Evolutionary conservation across 306 rosid genomes (phyloP).

Genomic region (Notholithocarpus densiflorus): DNA sequence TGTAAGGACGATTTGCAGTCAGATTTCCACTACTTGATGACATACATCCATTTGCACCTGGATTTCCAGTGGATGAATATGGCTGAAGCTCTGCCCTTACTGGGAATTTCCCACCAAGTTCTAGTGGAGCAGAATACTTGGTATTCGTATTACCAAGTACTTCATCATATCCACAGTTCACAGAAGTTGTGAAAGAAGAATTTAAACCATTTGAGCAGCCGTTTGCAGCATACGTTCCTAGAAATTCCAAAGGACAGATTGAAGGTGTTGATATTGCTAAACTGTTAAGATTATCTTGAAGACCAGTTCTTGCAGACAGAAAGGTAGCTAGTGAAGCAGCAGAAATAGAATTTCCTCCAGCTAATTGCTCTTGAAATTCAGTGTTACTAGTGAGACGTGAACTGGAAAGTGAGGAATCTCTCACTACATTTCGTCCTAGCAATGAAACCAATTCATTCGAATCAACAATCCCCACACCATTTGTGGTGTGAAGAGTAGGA

Average conservation of each 20-base stretch:
- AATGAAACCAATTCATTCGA: slow-evolving; percentile 32
- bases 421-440: slow-evolving; percentile 26
- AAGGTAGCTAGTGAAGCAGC: slow-evolving; percentile 42
- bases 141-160: slow-evolving; percentile 32
- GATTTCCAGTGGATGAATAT: slow-evolving; percentile 35
- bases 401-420: slow-evolving; percentile 30
- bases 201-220: slow-evolving; percentile 42
- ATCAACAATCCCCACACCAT: slow-evolving; percentile 19
- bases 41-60: slow-evolving; percentile 52
- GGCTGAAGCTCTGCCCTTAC: slow-evolving; percentile 22
- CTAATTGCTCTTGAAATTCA: slow-evolving; percentile 39
- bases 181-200: slow-evolving; percentile 27
- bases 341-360: slow-evolving; percentile 27
- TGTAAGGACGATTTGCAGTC: slow-evolving; percentile 27
- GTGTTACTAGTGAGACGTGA: slow-evolving; percentile 29
- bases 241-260: slow-evolving; percentile 27
- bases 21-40: slow-evolving; percentile 42
- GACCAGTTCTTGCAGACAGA: slow-evolving; percentile 38
- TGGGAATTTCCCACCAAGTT: slow-evolving; percentile 21
- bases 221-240: slow-evolving; percentile 35
- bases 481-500: slow-evolving; percentile 22
- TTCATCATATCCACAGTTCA: slow-evolving; percentile 36
- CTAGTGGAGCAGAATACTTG: slow-evolving; percentile 28
- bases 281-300: slow-evolving; percentile 49
- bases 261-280: slow-evolving; percentile 34